Percentiles rank a stretch among this genome's conserved stretches.
These are phyloP conservation scores for Candida mesenterica DNA, from an alignment of 1,139 yeast species.

Conservation along the genomic window DNA sequence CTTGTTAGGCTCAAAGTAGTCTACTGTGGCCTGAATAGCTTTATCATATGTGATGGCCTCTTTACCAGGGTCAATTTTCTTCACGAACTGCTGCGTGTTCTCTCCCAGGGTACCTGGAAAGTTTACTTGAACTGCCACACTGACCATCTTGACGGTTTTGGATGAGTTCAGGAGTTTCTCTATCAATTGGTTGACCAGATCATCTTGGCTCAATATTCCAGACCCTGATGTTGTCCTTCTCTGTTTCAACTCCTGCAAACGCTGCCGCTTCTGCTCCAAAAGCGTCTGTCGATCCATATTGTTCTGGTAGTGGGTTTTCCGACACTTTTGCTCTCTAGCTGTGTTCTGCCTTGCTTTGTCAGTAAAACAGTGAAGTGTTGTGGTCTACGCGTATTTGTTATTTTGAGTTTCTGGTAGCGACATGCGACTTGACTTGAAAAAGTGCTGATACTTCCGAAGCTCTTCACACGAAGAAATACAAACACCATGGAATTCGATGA, in stretches of 20 bases:
- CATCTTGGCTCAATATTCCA: constrained; percentile 12
- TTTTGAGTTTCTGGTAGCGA: too few relatives aligned
- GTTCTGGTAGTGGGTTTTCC: constrained; percentile 2
- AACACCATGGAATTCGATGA: constrained; percentile 64
- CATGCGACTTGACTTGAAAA: too few relatives aligned
- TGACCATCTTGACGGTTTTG: constrained; percentile 14
- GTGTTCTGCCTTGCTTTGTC: too few relatives aligned
- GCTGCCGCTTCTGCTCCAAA: constrained; percentile 41
- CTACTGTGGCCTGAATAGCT: constrained; percentile 27
- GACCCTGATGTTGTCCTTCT: too few relatives aligned
- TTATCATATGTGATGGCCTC: constrained; percentile 30
- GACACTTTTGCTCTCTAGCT: constrained; percentile 1
- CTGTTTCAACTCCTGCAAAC: constrained; percentile 40
- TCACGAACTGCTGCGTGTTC: not conserved
- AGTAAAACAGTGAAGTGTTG: too few relatives aligned
- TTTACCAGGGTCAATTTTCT: constrained; percentile 9
- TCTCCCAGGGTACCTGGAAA: constrained; percentile 1
- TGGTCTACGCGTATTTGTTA: too few relatives aligned
- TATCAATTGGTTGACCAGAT: constrained; percentile 21
- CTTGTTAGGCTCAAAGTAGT: not conserved
- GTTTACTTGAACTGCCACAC: constrained; percentile 31
- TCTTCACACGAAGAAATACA: too few relatives aligned
- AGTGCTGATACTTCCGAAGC: too few relatives aligned
- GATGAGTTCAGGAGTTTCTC: constrained; percentile 14
- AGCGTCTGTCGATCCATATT: constrained; percentile 38